These are phyloP conservation scores for Calamus simplicifolius DNA, from an alignment of 176 grass and related monocot species.

Conservation along the genomic window DNA sequence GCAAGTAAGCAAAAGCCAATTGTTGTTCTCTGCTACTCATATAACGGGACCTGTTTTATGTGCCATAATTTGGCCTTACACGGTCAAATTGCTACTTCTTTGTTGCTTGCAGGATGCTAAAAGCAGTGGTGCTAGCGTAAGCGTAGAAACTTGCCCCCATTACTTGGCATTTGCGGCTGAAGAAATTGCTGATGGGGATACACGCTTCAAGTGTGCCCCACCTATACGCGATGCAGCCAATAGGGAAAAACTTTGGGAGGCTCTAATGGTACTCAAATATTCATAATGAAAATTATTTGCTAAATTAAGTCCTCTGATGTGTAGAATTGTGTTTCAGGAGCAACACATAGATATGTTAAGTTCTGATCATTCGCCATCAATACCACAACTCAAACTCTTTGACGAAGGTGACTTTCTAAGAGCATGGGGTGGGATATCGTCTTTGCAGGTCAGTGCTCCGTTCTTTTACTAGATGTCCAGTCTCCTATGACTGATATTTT, in stretches of 20 bases:
- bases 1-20: too few relatives aligned
- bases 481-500: neutral
- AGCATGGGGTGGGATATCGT: slow-evolving; percentile 98
- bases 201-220: slow-evolving; percentile 89
- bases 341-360: slow-evolving; percentile 96
- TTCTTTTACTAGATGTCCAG: neutral
- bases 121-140: slow-evolving; percentile 56
- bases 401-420: slow-evolving; percentile 88
- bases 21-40: too few relatives aligned
- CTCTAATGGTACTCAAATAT: slow-evolving; percentile 63
- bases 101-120: slow-evolving; percentile 55
- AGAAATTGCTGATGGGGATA: slow-evolving; percentile 80
- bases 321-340: slow-evolving; percentile 33
- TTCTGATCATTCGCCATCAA: slow-evolving; percentile 92
- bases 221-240: slow-evolving; percentile 71
- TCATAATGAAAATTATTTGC: too few relatives aligned
- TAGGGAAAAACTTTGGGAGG: slow-evolving; percentile 77
- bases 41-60: too few relatives aligned
- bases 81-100: neutral
- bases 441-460: slow-evolving; percentile 53
- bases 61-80: too few relatives aligned
- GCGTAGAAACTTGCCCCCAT: slow-evolving; percentile 92
- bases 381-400: slow-evolving; percentile 81
- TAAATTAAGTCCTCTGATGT: neutral
- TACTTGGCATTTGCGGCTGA: slow-evolving; percentile 93